Percentiles rank a stretch among this genome's conserved stretches.
Evolutionary conservation across 106 monocot species (phyloP).

Genomic region (Vanilla planifolia): DNA sequence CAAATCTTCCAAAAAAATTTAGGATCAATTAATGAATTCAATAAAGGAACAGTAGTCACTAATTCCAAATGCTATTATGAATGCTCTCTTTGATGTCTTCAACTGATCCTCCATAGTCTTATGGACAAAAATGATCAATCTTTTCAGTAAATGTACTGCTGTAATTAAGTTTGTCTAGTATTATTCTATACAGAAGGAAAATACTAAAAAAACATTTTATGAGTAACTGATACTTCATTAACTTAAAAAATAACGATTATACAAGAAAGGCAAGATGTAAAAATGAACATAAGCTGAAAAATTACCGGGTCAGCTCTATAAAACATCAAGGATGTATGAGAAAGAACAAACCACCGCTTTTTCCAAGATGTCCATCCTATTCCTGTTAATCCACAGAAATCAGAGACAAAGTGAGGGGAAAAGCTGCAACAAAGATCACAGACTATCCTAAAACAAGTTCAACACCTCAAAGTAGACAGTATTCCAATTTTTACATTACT

Average conservation of each 20-base stretch:
- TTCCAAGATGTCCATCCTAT: slow-evolving; percentile 13
- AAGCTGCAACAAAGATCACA: neutral
- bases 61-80: too few relatives aligned
- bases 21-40: too few relatives aligned
- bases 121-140: neutral
- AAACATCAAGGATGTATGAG: slow-evolving; percentile 5
- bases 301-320: slow-evolving; percentile 9
- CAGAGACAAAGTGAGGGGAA: neutral
- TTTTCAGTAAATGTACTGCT: neutral
- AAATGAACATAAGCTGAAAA: slow-evolving; percentile 1
- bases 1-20: too few relatives aligned
- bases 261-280: neutral
- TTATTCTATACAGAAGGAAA: neutral
- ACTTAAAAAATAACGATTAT: neutral
- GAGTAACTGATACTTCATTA: neutral
- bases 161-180: neutral
- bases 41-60: too few relatives aligned
- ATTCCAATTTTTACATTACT: too few relatives aligned
- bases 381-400: slow-evolving; percentile 1
- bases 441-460: slow-evolving; percentile 1
- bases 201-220: neutral
- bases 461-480: too few relatives aligned
- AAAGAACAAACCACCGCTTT: slow-evolving; percentile 15
- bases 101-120: too few relatives aligned
- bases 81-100: too few relatives aligned